Evolutionary conservation across 1,139 yeast species (phyloP), one percentile per base, ranked within the genome.

Genomic region (Fermentozyma sake): DNA sequence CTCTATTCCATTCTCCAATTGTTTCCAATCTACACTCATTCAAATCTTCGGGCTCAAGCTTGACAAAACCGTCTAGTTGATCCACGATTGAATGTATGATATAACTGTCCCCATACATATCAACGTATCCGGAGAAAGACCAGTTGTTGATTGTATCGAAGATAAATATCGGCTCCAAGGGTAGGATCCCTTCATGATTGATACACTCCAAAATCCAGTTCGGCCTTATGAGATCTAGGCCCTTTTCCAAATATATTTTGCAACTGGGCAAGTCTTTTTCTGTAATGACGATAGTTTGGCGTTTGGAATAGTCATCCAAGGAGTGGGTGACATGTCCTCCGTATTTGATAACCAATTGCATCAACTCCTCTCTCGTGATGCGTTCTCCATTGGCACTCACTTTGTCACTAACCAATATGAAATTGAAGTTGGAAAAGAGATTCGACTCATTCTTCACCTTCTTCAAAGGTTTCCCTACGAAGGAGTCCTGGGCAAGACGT

Each of bases 131-230:
- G 11, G 26, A 22, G 13, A 34, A 33, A 12, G 22, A 31, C 24
- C 34, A 37, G 5, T 25, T 31, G 7, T 7, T 7, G 11, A 10
- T 7, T 22, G 56, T 43, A 18, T 37, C 40, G 24, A 71, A 65
- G 20, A 80, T 56, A 44, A 83, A 76, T 7, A 52, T 45, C 0
- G 85, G 81, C 41, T 85, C 95, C 7, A 81, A 41, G 1, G 68
- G 70, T 1, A 85, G 52, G 2, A 78, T 30, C 2, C 45, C 37
- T 0, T 54, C 44, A 12, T 61, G 52, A 9, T 54, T 44, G 3
- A 84, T 56, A 42, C 94, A 76, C 38, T 83, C 87, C 24, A 75
- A 58, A 6, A 86, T 50, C 95, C 96, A 91, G 12, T 54, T 52
- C 1, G 94, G 89, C 30, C 56, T 66, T 6, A 86, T 47, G 1